These are phyloP conservation scores for Neopestalotiopsis rosae DNA, from an alignment of 2,329 filamentous ascomycete species.

Conservation along the genomic window DNA sequence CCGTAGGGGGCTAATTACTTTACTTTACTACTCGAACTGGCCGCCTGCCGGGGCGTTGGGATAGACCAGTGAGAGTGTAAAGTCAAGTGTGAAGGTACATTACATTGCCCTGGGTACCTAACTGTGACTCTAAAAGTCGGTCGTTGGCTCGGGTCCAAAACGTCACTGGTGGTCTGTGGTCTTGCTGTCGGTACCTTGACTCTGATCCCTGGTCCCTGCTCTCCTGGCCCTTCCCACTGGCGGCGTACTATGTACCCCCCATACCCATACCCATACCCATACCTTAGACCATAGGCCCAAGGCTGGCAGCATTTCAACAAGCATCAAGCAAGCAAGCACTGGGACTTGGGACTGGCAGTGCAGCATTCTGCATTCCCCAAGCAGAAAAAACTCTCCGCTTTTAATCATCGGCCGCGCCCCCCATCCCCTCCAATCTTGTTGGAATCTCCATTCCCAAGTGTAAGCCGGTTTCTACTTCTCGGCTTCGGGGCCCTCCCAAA, in stretches of 20 bases:
- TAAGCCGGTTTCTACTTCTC: slow-evolving; percentile 3
- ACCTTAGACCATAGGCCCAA: neutral
- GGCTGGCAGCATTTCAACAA: neutral
- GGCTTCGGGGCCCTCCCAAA: slow-evolving; percentile 5
- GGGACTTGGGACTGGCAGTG: too few species aligned
- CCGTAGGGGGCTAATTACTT: neutral
- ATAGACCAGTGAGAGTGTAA: too few species aligned
- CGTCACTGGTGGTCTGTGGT: slow-evolving; percentile 9
- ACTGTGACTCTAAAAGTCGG: neutral
- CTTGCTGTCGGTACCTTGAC: too few species aligned
- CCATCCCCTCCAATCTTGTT: slow-evolving; percentile 14
- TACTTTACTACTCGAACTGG: slow-evolving; percentile 1
- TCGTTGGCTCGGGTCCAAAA: slow-evolving; percentile 11
- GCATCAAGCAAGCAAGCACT: neutral
- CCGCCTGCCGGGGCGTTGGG: neutral
- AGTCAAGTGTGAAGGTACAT: too few species aligned
- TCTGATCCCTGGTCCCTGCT: neutral
- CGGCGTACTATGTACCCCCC: too few species aligned
- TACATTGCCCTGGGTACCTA: neutral
- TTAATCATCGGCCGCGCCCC: slow-evolving; percentile 10
- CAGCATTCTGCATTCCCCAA: neutral
- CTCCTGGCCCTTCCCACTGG: too few species aligned
- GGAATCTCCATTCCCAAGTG: slow-evolving; percentile 12
- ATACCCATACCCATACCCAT: too few species aligned
- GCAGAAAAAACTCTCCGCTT: slow-evolving; percentile 8